Percentiles rank a stretch among this genome's conserved stretches.
Conservation (phyloP, 2,329 filamentous ascomycete genomes). For the Colletotrichum sp. region DNA sequence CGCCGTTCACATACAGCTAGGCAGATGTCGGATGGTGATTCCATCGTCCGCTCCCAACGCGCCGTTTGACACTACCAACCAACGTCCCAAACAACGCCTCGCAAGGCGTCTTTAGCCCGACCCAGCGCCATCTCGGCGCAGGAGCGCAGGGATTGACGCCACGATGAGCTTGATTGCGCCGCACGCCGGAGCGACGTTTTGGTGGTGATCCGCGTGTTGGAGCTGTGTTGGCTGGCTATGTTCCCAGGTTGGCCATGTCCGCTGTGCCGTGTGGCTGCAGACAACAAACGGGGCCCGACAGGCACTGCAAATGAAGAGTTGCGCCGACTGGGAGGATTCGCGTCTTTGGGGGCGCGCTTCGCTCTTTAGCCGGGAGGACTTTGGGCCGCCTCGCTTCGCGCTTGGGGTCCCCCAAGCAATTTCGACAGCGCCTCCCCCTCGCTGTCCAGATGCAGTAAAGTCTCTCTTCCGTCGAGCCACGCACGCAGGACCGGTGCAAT, state of each 20-base stretch:
- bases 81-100: neutral
- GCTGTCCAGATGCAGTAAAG: neutral
- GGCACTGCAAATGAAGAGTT: neutral
- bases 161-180: neutral
- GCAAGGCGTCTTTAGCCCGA: neutral
- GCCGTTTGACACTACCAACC: neutral
- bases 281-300: neutral
- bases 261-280: neutral
- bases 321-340: neutral
- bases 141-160: neutral
- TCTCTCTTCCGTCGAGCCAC: neutral
- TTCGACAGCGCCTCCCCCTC: neutral
- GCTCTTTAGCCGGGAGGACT: neutral
- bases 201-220: neutral
- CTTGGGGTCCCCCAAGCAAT: neutral
- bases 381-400: neutral
- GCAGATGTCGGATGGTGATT: neutral
- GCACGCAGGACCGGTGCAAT: neutral
- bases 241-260: neutral
- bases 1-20: neutral
- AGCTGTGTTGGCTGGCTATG: neutral
- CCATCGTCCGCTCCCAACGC: neutral
- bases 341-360: neutral
- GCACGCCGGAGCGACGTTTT: neutral
- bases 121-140: neutral